Base-by-base conservation (phyloP, 2,329 filamentous ascomycete species). In the Diplodia seriata region DNA sequence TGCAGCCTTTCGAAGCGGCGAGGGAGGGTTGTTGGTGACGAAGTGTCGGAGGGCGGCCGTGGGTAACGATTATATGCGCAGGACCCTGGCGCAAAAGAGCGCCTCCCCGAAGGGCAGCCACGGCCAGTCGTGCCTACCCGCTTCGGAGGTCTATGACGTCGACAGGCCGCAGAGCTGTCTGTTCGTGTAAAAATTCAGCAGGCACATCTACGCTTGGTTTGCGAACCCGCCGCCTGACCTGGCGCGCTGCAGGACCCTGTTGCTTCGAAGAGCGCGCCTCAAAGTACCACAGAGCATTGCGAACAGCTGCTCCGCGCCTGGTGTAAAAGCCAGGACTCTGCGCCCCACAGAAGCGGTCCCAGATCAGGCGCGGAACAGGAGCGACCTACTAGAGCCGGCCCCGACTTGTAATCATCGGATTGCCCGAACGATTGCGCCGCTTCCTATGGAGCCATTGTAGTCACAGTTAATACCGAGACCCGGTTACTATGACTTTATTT, bases 61-160 rank as follows among this genome's bases (percentile, higher is more conserved):
- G 40, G 40, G 18, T 14, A 40, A 9, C 29, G 47, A 29, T 31
- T 49, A 61, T 29, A 29, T 26, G 26, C 36, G 9, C 36, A 23
- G 26, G 40, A 31, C 56, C 59, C 59, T 38, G 29, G 2, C 20
- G 40, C 43, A 62, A 47, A 36, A 36, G n/a, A 36, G 3, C n/a
- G 20, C 56, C 12, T 36, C 26, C 26, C 26, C 43, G 18, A 38
- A 51, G 23, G 59, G 59, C 59, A 63, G n/a, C n/a, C 54, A 7
- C 54, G 43, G n/a, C 18, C n/a, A 47, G 9, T 11, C 43, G 43
- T 11, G n/a, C 8, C 43, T 47, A 18, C 26, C 12, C 50, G 20
- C 50, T 23, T 7, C 23, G 23, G 5, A 53, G n/a, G 18, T 8
- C 7, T 47, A 47, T 47, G 43, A 47, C 43, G 43, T 47, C n/a